Base-by-base conservation (phyloP, 345 rosid species). In the Reutealis trisperma region DNA sequence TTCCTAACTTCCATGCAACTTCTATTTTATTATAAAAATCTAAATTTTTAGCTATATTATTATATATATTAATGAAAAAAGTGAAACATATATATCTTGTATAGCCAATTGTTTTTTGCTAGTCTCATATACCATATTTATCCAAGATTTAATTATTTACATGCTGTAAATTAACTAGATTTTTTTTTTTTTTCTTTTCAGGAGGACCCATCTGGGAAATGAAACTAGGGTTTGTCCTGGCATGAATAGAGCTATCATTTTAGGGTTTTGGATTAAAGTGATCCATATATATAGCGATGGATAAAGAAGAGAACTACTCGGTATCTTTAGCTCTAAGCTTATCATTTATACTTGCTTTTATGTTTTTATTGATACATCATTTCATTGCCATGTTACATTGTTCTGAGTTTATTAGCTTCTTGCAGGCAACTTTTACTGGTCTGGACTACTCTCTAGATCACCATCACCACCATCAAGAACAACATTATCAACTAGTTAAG, bases 221-320 rank as follows among this genome's bases (percentile, higher is more conserved):
- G 79, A 79, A 72, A 67, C 75, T 75, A 61, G 66, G 52, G 57
- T 44, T 65, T 83, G 82, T 81, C 82, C 42, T 78, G 73, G 62
- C 72, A 73, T 81, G 74, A 74, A 45, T 32, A 71, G 74, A 68
- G 63, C 78, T 51, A 45, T 49, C 19, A 14, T 24, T 22, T 58
- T 61, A 78, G 82, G 79, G 79, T 70, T 80, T 64, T 71, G 49
- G 61, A 37, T 77, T 75, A 49, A 65, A 74, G 72, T 49, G 10
- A 72, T 44, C 63, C 19, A n/a, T 66, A 63, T 60, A 57, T 67
- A 71, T 66, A 73, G n/a, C 63, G 63, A 93, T 94, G 93, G 97
- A 92, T 80, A 90, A 88, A 83, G 91, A 88, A 72, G 88, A 84
- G 41, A 86, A 79, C 85, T 91, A 86, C 93, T 76, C 91, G 91